Percentiles rank a stretch among this genome's conserved stretches.
Conservation (phyloP, 1,139 yeast species). For the Candida tetrigidarum region DNA sequence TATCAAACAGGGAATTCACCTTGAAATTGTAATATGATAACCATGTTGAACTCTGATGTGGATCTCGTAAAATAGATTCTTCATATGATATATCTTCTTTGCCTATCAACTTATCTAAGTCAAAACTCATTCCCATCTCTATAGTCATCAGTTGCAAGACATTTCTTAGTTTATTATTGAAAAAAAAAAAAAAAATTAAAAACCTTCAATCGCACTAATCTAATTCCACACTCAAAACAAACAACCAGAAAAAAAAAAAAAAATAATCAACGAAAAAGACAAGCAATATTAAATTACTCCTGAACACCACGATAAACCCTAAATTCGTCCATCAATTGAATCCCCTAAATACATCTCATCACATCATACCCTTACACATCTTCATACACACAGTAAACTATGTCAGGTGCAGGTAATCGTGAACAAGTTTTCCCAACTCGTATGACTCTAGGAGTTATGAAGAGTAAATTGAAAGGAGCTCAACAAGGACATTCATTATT, state of each 20-base stretch:
- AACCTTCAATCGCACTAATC: constrained; percentile 3
- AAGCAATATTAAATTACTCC: too few relatives aligned
- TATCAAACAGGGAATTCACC: constrained; percentile 23
- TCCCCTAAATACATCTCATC: constrained; percentile 2
- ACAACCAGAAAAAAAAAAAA: constrained; percentile 6
- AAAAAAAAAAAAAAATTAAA: constrained; percentile 2
- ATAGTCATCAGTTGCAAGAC: background rate
- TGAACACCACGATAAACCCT: too few relatives aligned
- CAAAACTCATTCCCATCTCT: constrained; percentile 14
- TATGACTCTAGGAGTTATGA: constrained; percentile 96
- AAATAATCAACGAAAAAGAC: background rate
- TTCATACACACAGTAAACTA: constrained; percentile 15
- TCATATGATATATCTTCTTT: constrained; percentile 50
- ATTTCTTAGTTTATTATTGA: background rate
- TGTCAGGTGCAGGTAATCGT: constrained; percentile 61
- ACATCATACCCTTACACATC: background rate
- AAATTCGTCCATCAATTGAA: background rate
- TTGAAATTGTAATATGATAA: constrained; percentile 49
- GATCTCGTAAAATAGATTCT: constrained; percentile 46
- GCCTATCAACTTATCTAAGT: constrained; percentile 23
- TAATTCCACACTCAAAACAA: background rate
- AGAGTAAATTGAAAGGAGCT: constrained; percentile 94
- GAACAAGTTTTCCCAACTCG: constrained; percentile 95
- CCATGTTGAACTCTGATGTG: constrained; percentile 55
- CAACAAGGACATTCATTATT: constrained; percentile 93